These are phyloP conservation scores for Davidsoniella australis DNA, from an alignment of 2,329 filamentous ascomycete species.

Conservation along the genomic window DNA sequence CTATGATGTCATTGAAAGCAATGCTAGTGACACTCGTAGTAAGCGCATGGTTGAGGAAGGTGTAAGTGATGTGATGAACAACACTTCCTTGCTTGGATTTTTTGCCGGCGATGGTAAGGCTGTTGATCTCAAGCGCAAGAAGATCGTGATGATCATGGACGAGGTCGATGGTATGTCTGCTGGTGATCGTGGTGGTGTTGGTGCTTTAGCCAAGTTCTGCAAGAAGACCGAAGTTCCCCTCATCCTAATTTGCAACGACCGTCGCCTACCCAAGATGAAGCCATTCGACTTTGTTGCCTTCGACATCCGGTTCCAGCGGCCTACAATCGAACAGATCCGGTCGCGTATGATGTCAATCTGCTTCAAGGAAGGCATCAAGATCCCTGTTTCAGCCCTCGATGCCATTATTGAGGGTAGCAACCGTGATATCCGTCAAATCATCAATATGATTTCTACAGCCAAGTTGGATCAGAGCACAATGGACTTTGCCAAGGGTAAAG, in stretches of 20 bases:
- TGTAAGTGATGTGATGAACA: slow-evolving; percentile 80
- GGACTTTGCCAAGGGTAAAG: slow-evolving; percentile 70
- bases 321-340: slow-evolving; percentile 78
- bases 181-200: slow-evolving; percentile 88
- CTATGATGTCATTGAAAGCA: slow-evolving; percentile 85
- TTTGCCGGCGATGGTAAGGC: slow-evolving; percentile 72
- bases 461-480: slow-evolving; percentile 72
- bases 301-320: slow-evolving; percentile 74
- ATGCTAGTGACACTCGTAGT: slow-evolving; percentile 87
- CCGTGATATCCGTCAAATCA: slow-evolving; percentile 91
- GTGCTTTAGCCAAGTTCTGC: slow-evolving; percentile 82
- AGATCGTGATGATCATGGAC: slow-evolving; percentile 93
- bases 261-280: slow-evolving; percentile 89
- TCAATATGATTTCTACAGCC: slow-evolving; percentile 94
- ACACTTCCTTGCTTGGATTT: slow-evolving; percentile 79
- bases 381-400: slow-evolving; percentile 70
- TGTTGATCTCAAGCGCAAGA: slow-evolving; percentile 70
- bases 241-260: slow-evolving; percentile 96
- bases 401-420: slow-evolving; percentile 89
- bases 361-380: slow-evolving; percentile 74
- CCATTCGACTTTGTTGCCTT: slow-evolving; percentile 79
- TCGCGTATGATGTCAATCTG: slow-evolving; percentile 91
- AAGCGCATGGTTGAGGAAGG: slow-evolving; percentile 88
- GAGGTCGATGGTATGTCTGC: slow-evolving; percentile 98
- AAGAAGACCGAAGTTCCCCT: slow-evolving; percentile 89